Base-by-base conservation (phyloP, 805 yeast species). In the Kodamaea neixiangensis region DNA sequence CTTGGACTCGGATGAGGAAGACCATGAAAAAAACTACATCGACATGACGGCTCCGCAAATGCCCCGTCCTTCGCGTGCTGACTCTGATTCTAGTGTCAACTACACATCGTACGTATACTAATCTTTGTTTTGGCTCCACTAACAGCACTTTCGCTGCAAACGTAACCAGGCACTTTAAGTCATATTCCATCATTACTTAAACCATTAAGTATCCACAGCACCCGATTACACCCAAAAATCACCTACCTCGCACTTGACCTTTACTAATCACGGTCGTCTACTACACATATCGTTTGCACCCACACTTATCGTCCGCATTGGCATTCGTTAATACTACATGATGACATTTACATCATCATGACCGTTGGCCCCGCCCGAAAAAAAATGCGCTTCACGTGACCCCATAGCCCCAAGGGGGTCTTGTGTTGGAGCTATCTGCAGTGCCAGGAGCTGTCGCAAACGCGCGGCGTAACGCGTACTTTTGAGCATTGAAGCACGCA, bases 1-100 rank as follows among this genome's bases (percentile, higher is more conserved):
- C 51, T 62, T 73, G 45, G 72, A 76, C 51, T 68, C 73, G 18
- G 76, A 76, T 43, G 81, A 72, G 5, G 72, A 73, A 15, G 77
- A 72, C 33, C 49, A 51, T 42, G 34, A 37, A 22, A 43, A 48
- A 42, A 40, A 40, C 6, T 52, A 51, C 11, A 48, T 45, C 21
- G 54, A 54, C 34, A 46, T 47, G 53, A 43, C 39, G 11, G 46
- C 44, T 15, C 54, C 52, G 6, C 46, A 44, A 20, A 60, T 67
- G 46, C 73, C 73, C 2, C 59, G 52, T 47, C 62, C 69, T 11
- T 46, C 49, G n/a, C 58, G 75, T 47, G 57, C 72, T 6, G 73
- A 65, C 22, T 67, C 73, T 49, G 76, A 71, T 55, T 61, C 68
- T 43, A 63, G 65, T 52, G 72, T 71, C 39, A 71, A 68, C 58